Evolutionary conservation across 2,329 filamentous ascomycete species (phyloP), one percentile per base, ranked within the genome.

Genomic region (Nothopassalora personata): DNA sequence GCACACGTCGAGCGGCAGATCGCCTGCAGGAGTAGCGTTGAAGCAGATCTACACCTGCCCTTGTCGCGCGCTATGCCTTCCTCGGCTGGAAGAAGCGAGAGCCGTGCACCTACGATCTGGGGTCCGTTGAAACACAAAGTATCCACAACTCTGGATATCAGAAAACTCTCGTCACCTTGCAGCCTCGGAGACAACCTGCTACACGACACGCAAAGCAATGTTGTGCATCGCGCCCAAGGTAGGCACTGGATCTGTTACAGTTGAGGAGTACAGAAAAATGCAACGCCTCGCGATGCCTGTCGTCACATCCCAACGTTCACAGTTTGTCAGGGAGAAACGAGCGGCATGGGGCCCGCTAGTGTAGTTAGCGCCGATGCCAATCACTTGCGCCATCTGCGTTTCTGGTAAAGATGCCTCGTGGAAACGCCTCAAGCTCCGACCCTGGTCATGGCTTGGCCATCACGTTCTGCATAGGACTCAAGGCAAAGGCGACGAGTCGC

Each of bases 351-450:
- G 6, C 46, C n/a, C 10, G 46, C 9, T 9, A 11, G 46, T 15
- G 46, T 2, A 2, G 46, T 19, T 54, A 54, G 52, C 39, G 52
- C 36, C 34, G 36, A 43, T 30, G 36, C 52, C 18, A 9, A 36
- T 39, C 51, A 33, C 27, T 39, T n/a, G 34, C 51, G 51, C 51
- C 33, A 53, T 28, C 11, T 18, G 52, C 39, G 19, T 28, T 55
- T 55, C 27, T 48, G 43, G n/a, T 47, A 55, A 48, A 46, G 34
- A n/a, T 27, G 43, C 53, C 53, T 47, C 53, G 53, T 54, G 53
- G 53, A 54, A 18, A 28, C 8, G 36, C 36, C 19, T 28, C 53
- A 43, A 47, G 36, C 45, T 55, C 19, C 28, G 13, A 33, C 53
- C 36, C 53, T 48, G 53, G 53, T 28, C 15, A 54, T 15, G 7